phyloP scores from a whole-genome alignment of 352 stramenopile species.

The Blastocystis sp. region DNA sequence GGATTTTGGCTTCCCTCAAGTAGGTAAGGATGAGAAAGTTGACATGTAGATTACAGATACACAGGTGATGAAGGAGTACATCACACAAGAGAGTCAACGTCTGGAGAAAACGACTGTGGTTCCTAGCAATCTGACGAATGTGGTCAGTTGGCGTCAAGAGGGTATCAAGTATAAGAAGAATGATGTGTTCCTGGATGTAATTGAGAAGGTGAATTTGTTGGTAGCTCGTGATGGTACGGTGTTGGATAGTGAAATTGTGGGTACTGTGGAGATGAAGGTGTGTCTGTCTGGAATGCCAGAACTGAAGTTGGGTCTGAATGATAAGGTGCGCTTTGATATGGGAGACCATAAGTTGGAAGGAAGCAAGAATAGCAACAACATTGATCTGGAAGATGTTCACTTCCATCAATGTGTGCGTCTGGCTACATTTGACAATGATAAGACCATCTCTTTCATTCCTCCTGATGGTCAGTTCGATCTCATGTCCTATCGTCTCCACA shows the following conservation, averaged over 20 bases:
- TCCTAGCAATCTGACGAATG: conserved; percentile 72
- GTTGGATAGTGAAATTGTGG: conserved; percentile 92
- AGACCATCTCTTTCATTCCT: conserved; percentile 98
- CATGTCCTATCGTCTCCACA: conserved; percentile 91
- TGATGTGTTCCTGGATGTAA: conserved; percentile 98
- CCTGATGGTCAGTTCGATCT: conserved; percentile 98
- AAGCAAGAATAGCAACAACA: conserved; percentile 66
- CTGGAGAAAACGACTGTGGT: conserved; percentile 73
- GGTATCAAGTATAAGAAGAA: conserved; percentile 99
- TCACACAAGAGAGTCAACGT: conserved; percentile 89
- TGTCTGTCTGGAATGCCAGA: conserved; percentile 97
- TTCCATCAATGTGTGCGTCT: conserved; percentile 98
- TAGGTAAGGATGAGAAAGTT: conserved; percentile 7
- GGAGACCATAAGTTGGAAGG: conserved; percentile 85
- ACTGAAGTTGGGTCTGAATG: conserved; percentile 96
- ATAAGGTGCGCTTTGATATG: conserved; percentile 95
- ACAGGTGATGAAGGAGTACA: conserved; percentile 83
- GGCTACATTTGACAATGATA: conserved; percentile 96
- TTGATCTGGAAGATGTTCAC: conserved; percentile 99
- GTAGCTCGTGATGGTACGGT: conserved; percentile 80
- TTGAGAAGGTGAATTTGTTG: conserved; percentile 90
- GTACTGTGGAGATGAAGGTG: conserved; percentile 85
- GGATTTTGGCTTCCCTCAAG: conserved; percentile 97
- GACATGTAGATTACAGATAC: conserved; percentile 70
- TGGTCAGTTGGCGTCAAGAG: conserved; percentile 94